Evolutionary conservation across 2,329 filamentous ascomycete genomes (phyloP).

Genomic region (Graphilbum ipis-grandicollis): DNA sequence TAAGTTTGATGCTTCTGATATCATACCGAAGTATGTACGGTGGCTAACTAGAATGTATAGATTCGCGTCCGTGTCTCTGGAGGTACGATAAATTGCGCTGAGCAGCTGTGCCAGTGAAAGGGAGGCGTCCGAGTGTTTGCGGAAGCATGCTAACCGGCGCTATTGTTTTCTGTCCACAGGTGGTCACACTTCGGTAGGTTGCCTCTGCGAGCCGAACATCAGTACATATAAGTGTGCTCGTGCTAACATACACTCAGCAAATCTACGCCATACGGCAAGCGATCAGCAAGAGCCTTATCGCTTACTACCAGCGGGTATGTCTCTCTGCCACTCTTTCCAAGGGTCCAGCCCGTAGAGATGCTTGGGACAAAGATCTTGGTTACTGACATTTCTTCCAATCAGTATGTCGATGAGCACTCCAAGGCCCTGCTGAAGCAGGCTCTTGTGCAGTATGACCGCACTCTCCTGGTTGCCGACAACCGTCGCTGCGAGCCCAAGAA

Average conservation of each 20-base stretch:
- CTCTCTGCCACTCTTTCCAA: constrained; percentile 3
- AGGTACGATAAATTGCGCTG: constrained; percentile 49
- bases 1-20: constrained; percentile 2
- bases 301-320: constrained; percentile 27
- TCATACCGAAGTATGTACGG: too few species aligned
- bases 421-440: constrained; percentile 99
- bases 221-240: too few species aligned
- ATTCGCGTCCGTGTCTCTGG: constrained; percentile 93
- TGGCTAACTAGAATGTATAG: constrained; percentile 4
- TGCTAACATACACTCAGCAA: constrained; percentile 6
- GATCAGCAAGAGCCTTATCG: constrained; percentile 75
- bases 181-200: constrained; percentile 11
- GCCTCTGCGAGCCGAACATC: too few species aligned
- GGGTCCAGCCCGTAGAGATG: too few species aligned
- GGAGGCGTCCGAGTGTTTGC: too few species aligned
- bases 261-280: constrained; percentile 87
- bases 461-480: constrained; percentile 94
- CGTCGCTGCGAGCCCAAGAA: constrained; percentile 99
- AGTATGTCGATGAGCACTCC: constrained; percentile 99
- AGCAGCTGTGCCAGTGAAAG: too few species aligned
- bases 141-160: too few species aligned
- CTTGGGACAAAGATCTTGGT: too few species aligned
- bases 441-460: constrained; percentile 55
- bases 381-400: too few species aligned
- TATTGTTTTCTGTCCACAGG: constrained; percentile 18